Base-by-base conservation (phyloP, 306 rosid genomes). In the Acmispon strigosus region DNA sequence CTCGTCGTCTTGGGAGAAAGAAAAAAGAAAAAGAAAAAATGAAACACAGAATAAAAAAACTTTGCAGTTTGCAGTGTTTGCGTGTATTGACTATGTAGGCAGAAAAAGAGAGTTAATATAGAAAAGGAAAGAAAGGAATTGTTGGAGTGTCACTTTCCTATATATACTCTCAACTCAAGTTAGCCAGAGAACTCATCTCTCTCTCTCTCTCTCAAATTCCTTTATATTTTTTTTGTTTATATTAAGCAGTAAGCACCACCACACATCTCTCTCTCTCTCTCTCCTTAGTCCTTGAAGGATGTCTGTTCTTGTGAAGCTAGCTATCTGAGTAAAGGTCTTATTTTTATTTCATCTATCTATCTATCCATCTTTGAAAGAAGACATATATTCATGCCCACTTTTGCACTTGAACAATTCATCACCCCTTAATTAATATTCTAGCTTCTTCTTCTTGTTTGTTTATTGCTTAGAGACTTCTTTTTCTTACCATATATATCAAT, bases 71-170 rank as follows among this genome's bases (percentile, higher is more conserved):
- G 84, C 66, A 60, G 72, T 66, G 78, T 78, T 78, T 61, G 82
- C 76, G 86, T 85, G 85, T 78, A 76, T 83, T 85, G 84, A 85
- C 84, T 77, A 69, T n/a, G 22, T 37, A 45, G 75, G 22, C 36
- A 51, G 77, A 76, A 83, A 73, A 70, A 52, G 70, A 80, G 58
- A 62, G 70, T 52, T 73, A 44, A 14, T 47, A 51, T 62, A 32
- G 39, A 29, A 63, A 52, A 32, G 62, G 62, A 73, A 64, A 74
- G 81, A 71, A 81, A 73, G 76, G 49, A 80, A 80, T 74, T 78
- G 92, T 87, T 85, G 84, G 77, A 87, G 88, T 85, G 96, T 87
- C 96, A 72, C 84, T 90, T 87, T 90, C 90, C 81, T 80, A 90
- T 78, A 87, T 87, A 90, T 90, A 84, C 93, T 86, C 89, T 77